Evolutionary conservation across 305 asterid genomes (phyloP).

Genomic region (Rubia peregrina): DNA sequence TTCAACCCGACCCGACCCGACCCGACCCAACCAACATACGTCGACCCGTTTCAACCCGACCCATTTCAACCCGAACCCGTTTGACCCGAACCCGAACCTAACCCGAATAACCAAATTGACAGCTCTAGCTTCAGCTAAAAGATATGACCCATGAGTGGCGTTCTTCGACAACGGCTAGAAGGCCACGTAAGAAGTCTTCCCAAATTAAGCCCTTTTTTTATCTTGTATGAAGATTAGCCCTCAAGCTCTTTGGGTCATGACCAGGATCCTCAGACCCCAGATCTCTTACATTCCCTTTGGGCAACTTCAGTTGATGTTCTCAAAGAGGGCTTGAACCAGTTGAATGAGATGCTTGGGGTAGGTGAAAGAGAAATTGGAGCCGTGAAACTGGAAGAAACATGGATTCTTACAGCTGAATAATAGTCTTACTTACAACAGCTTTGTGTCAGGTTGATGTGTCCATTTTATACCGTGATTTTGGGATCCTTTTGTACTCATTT

Average conservation of each 20-base stretch:
- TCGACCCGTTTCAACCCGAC: no score
- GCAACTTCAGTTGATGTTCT: slow-evolving; percentile 26
- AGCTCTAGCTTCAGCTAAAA: slow-evolving; percentile 83
- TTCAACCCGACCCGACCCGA: no score
- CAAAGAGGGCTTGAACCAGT: slow-evolving; percentile 44
- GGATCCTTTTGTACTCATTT: no score
- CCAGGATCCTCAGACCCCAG: slow-evolving; percentile 49
- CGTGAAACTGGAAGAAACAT: slow-evolving; percentile 24
- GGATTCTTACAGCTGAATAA: no score
- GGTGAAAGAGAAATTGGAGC: slow-evolving; percentile 25
- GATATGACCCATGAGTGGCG: slow-evolving; percentile 80
- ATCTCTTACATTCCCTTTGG: slow-evolving; percentile 25
- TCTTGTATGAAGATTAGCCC: slow-evolving; percentile 61
- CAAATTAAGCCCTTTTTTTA: slow-evolving; percentile 65
- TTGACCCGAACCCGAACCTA: no score
- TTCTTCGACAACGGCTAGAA: slow-evolving; percentile 85
- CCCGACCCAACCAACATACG: no score
- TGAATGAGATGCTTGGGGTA: slow-evolving; percentile 44
- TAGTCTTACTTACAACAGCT: no score
- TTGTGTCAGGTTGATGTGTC: no score
- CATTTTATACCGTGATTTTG: no score
- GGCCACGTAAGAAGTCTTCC: slow-evolving; percentile 82
- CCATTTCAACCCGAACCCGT: no score
- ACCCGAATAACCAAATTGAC: no score
- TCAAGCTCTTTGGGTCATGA: slow-evolving; percentile 33